These are phyloP conservation scores for Grigorovia transvaalensis DNA, from an alignment of 805 yeast genomes.

Conservation along the genomic window DNA sequence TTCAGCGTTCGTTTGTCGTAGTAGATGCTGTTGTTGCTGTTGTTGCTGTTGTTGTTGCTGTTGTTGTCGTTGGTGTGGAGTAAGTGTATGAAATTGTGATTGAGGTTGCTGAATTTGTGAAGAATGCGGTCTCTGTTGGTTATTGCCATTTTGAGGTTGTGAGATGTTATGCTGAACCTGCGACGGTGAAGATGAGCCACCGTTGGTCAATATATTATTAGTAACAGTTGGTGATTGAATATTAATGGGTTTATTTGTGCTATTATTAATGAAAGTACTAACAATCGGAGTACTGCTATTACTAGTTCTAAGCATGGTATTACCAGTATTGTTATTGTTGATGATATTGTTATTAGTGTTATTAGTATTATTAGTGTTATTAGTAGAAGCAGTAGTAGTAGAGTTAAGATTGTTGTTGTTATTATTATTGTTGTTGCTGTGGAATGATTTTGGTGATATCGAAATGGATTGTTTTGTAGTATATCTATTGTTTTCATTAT, in stretches of 20 bases:
- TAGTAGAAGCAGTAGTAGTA: too few species aligned
- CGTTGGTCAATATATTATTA: not conserved
- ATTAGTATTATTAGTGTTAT: not conserved
- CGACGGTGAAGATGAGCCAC: not conserved
- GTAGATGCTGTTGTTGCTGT: conserved; percentile 5
- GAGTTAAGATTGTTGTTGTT: not conserved
- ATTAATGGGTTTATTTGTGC: not conserved
- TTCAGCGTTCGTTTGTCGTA: conserved; percentile 1
- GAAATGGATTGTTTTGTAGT: not conserved
- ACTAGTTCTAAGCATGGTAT: not conserved
- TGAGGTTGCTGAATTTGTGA: not conserved
- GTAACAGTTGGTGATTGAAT: not conserved
- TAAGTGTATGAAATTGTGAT: not conserved
- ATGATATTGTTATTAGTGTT: not conserved
- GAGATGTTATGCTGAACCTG: not conserved
- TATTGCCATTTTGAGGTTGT: not conserved
- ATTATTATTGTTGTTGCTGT: not conserved
- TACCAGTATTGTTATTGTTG: not conserved
- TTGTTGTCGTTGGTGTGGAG: conserved; percentile 1
- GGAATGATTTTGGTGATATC: not conserved
- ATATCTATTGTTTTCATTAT: not conserved
- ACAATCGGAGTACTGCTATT: conserved; percentile 1
- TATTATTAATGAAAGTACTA: not conserved
- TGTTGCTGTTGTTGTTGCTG: conserved; percentile 4
- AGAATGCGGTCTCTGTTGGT: not conserved